Base-by-base conservation (phyloP, 768 basidiomycete genomes). In the Rhodotorula babjevae region DNA sequence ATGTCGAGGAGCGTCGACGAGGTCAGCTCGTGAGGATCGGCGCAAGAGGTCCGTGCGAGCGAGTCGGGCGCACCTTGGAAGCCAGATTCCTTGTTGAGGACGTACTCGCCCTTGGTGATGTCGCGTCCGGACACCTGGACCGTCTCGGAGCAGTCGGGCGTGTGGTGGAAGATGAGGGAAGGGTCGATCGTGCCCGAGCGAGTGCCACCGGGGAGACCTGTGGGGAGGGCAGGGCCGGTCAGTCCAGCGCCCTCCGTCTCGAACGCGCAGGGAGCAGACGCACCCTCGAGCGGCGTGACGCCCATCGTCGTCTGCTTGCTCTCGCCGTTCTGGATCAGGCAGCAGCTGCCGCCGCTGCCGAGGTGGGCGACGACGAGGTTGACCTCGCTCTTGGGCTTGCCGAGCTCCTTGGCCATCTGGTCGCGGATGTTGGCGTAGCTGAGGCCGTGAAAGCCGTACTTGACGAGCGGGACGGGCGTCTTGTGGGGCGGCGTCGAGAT, bases 281-380 rank as follows among this genome's bases (percentile, higher is more conserved):
- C 53, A 76, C 75, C 92, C 66, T 87, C 87, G n/a, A 93, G 81
- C 8, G 92, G 93, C 2, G 93, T 93, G 50, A 96, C 85, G 7
- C 92, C 93, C 93, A 96, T 96, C 50, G 87, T 67, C 2, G 92
- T 94, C 80, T 95, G 91, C 74, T 89, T 84, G 31, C 90, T 91
- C 70, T 85, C 82, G 31, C 93, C 93, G 52, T 83, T 79, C 61
- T 84, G 84, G 79, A 95, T 88, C 27, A 87, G 87, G 80, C 91
- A 93, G 23, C 85, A 87, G 23, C 89, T 91, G 0, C 92, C 93
- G 23, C 93, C 93, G n/a, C 90, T 91, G 10, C 93, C 93, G 67
- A 95, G 86, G 80, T 95, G 93, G 44, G 92, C 84, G 25, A 91
- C 84, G 68, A 95, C 91, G 63, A 94, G 84, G 79, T 89, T 92